Percentiles rank a stretch among this genome's conserved stretches.
Evolutionary conservation across 2,329 filamentous ascomycete genomes (phyloP).

Genomic region (Leptographium wingfieldii): DNA sequence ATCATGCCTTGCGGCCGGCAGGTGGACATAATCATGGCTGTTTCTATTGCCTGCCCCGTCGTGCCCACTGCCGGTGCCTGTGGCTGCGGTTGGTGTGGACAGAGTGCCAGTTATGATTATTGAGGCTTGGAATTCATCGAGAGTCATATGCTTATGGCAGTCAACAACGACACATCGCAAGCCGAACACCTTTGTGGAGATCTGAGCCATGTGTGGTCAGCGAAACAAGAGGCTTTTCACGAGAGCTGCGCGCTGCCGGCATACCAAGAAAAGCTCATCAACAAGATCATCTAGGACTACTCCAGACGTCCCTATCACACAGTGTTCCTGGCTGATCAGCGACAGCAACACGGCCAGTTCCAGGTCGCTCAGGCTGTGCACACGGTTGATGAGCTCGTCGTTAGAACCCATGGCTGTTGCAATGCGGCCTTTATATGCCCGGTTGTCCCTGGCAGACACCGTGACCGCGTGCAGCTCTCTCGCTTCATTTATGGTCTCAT

Average conservation of each 20-base stretch:
- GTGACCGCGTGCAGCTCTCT: neutral
- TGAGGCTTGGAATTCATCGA: constrained; percentile 67
- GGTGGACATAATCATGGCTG: constrained; percentile 15
- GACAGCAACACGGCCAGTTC: constrained; percentile 78
- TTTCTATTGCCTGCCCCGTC: neutral
- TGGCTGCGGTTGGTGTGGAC: constrained; percentile 11
- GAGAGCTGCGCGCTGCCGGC: neutral
- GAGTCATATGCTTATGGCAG: constrained; percentile 59
- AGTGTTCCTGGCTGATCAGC: constrained; percentile 72
- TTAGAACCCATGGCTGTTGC: neutral
- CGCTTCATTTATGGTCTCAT: neutral
- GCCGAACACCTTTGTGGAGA: constrained; percentile 59
- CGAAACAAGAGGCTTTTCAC: neutral
- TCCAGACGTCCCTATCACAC: constrained; percentile 64
- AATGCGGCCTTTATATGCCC: neutral
- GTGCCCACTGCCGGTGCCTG: no score
- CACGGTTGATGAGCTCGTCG: constrained; percentile 49
- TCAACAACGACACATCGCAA: constrained; percentile 57
- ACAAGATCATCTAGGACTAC: constrained; percentile 54
- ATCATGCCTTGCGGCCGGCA: neutral
- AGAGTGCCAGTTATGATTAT: constrained; percentile 41
- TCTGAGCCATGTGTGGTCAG: constrained; percentile 24
- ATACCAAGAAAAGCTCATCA: constrained; percentile 59
- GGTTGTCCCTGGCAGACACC: neutral
- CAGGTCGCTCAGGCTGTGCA: constrained; percentile 72